These are phyloP conservation scores for Aspergillus ochraceoroseus DNA, from an alignment of 2,329 filamentous ascomycete species.

Conservation along the genomic window DNA sequence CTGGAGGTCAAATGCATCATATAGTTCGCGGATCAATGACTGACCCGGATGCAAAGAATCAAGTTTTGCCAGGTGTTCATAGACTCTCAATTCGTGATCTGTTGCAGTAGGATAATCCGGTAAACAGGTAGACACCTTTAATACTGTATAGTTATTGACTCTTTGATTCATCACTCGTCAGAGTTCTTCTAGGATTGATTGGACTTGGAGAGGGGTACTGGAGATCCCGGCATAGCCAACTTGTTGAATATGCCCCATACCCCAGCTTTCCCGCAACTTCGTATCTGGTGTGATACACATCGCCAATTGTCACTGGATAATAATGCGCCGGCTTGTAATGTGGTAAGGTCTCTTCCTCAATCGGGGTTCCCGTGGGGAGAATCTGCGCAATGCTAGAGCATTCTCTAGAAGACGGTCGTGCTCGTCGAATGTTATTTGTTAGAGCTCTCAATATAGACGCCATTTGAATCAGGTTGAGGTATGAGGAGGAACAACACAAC, in stretches of 20 bases:
- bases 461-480: conserved; percentile 4
- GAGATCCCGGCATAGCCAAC: conserved; percentile 43
- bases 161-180: conserved; percentile 2
- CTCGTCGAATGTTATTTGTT: conserved; percentile 4
- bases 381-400: conserved; percentile 6
- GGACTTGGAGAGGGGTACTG: conserved; percentile 18
- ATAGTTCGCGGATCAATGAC: background rate
- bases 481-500: no score
- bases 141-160: background rate
- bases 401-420: conserved; percentile 6
- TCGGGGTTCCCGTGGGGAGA: background rate
- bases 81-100: conserved; percentile 26
- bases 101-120: conserved; percentile 18
- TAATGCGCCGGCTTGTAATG: conserved; percentile 36
- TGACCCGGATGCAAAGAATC: conserved; percentile 10
- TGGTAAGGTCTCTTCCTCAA: conserved; percentile 31
- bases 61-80: conserved; percentile 25
- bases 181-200: background rate
- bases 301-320: conserved; percentile 39
- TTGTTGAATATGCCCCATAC: conserved; percentile 42
- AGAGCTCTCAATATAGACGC: conserved; percentile 2
- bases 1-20: background rate
- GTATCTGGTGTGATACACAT: conserved; percentile 37
- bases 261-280: conserved; percentile 40
- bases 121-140: conserved; percentile 28